Percentiles rank a stretch among this genome's conserved stretches.
Evolutionary conservation across 768 basidiomycete species (phyloP).

Genomic region (Harrya chromipes): DNA sequence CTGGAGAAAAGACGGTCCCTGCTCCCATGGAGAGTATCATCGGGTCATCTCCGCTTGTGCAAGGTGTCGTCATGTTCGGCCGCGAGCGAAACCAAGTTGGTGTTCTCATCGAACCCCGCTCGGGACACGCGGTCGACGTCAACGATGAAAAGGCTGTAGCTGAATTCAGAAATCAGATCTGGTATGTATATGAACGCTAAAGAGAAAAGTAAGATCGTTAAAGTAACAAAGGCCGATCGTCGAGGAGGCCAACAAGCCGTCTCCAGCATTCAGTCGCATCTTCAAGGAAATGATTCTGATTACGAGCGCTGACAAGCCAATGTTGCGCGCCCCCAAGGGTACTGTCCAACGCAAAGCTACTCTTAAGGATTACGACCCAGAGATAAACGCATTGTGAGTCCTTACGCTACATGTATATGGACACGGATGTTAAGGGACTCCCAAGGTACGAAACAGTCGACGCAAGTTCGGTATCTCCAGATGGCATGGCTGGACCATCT

Average conservation of each 20-base stretch:
- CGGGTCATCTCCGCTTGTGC: conserved; percentile 16
- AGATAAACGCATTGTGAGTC: conserved; percentile 25
- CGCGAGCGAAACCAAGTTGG: conserved; percentile 32
- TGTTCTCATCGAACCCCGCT: conserved; percentile 30
- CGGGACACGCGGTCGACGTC: conserved; percentile 17
- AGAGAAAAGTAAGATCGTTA: neutral
- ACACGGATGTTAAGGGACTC: neutral
- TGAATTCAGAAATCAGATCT: conserved; percentile 30
- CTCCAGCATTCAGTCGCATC: conserved; percentile 40
- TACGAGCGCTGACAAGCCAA: conserved; percentile 36
- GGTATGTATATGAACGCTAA: conserved; percentile 14
- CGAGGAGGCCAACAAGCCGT: conserved; percentile 38
- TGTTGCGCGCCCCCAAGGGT: conserved; percentile 36
- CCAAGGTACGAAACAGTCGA: conserved; percentile 8
- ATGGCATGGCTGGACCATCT: neutral
- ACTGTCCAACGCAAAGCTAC: conserved; percentile 18
- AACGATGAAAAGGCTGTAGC: conserved; percentile 22
- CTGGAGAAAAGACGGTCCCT: conserved; percentile 24
- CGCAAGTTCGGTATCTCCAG: neutral
- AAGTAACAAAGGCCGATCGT: conserved; percentile 31
- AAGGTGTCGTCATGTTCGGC: conserved; percentile 34
- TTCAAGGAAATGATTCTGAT: conserved; percentile 54
- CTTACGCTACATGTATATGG: neutral
- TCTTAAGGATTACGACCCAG: conserved; percentile 21
- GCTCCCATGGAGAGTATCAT: conserved; percentile 28